Percentiles rank a stretch among this genome's conserved stretches.
Conservation (phyloP, 371 early-diverging fungal genomes). For the Mortierella sp. region DNA sequence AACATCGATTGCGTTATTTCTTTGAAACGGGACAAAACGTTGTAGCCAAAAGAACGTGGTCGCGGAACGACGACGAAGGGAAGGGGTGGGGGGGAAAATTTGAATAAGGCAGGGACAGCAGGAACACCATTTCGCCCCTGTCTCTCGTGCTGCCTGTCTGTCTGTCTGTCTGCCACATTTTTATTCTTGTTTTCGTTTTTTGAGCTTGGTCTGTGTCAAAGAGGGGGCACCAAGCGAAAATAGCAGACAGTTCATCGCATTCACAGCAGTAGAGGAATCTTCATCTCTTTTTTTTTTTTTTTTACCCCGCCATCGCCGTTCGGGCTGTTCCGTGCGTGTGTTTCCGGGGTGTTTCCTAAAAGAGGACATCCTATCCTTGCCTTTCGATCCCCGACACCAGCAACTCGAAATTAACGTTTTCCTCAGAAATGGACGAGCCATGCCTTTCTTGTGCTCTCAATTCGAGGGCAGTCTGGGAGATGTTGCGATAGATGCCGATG, state of each 20-base stretch:
- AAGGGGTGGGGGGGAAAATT: background rate
- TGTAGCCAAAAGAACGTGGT: constrained; percentile 4
- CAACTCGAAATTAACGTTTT: too few relatives aligned
- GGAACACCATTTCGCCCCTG: constrained; percentile 5
- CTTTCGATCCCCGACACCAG: too few relatives aligned
- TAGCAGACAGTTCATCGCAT: too few relatives aligned
- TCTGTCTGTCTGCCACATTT: background rate
- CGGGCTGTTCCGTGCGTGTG: constrained; percentile 33
- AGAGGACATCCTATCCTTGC: too few relatives aligned
- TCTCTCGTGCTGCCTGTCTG: background rate
- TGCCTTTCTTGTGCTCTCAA: constrained; percentile 9
- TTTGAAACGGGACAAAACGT: too few relatives aligned
- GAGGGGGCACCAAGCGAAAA: background rate
- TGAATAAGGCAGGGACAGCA: background rate
- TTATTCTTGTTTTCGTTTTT: background rate
- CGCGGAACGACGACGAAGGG: background rate
- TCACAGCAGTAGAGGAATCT: background rate
- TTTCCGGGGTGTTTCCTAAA: background rate
- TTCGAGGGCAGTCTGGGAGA: too few relatives aligned
- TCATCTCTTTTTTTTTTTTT: background rate
- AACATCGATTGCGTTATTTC: constrained; percentile 3
- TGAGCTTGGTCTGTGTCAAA: background rate
- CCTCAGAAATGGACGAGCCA: too few relatives aligned
- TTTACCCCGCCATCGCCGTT: constrained; percentile 1
- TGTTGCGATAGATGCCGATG: too few relatives aligned